phyloP scores from a whole-genome alignment of 23 red algal species.

The Cyanidium caldarium region DNA sequence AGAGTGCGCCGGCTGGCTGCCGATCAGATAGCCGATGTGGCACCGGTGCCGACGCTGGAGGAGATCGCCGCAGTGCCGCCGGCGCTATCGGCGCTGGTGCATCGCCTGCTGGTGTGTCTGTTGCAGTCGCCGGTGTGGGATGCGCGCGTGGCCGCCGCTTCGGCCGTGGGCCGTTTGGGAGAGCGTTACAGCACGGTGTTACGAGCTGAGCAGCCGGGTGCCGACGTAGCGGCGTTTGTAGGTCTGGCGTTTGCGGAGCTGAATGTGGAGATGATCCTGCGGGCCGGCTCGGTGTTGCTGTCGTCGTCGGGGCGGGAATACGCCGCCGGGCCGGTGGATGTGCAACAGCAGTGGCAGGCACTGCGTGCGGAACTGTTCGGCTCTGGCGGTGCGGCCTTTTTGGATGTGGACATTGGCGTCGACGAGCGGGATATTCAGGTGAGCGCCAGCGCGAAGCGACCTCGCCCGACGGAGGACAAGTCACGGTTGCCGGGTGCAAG shows the following conservation, averaged over 20 bases:
- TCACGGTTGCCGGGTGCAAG: not conserved
- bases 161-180: conserved; percentile 15
- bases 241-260: conserved; percentile 35
- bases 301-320: conserved; percentile 81
- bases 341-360: conserved; percentile 33
- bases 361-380: conserved; percentile 53
- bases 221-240: not conserved
- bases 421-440: conserved; percentile 23
- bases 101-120: conserved; percentile 28
- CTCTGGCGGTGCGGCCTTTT: conserved; percentile 7
- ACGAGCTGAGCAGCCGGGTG: not conserved
- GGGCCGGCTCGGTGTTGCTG: conserved; percentile 43
- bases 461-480: not conserved
- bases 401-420: conserved; percentile 32
- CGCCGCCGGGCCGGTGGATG: conserved; percentile 19
- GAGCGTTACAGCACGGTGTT: not conserved
- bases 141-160: conserved; percentile 52
- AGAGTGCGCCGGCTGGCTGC: conserved; percentile 62
- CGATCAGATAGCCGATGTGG: conserved; percentile 60
- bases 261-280: conserved; percentile 29
- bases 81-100: conserved; percentile 24
- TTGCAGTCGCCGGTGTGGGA: conserved; percentile 57
- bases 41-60: not conserved
- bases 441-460: not conserved
- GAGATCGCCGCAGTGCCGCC: conserved; percentile 19